Percentiles rank a stretch among this genome's conserved stretches.
These are phyloP conservation scores for Xylaria sp. DNA, from an alignment of 2,329 filamentous ascomycete genomes.

Conservation along the genomic window DNA sequence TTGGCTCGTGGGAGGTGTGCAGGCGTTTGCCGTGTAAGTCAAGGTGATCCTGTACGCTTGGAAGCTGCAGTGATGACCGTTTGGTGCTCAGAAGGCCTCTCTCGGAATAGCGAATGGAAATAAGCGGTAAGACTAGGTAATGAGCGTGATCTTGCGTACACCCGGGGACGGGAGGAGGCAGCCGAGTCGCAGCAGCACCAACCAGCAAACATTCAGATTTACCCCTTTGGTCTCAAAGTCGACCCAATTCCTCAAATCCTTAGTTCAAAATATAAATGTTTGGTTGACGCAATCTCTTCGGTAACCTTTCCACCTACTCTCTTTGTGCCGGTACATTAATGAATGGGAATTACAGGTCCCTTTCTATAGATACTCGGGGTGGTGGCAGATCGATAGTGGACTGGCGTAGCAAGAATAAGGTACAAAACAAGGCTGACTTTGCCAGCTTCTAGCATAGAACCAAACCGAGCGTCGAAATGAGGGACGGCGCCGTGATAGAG, in stretches of 20 bases:
- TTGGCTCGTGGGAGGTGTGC: slow-evolving; percentile 53
- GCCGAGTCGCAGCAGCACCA: slow-evolving; percentile 46
- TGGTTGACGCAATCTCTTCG: slow-evolving; percentile 35
- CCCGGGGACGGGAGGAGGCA: slow-evolving; percentile 46
- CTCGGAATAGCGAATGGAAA: slow-evolving; percentile 48
- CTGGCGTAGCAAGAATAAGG: slow-evolving; percentile 45
- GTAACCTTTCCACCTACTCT: slow-evolving; percentile 34
- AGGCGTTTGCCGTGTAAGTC: slow-evolving; percentile 52
- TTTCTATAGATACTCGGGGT: slow-evolving; percentile 44
- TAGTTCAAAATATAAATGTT: slow-evolving; percentile 27
- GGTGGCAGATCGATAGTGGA: slow-evolving; percentile 41
- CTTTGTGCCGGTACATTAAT: slow-evolving; percentile 42
- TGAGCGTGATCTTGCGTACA: slow-evolving; percentile 44
- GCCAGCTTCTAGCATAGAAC: slow-evolving; percentile 41
- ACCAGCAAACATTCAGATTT: slow-evolving; percentile 46
- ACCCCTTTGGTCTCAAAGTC: slow-evolving; percentile 40
- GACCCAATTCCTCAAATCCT: slow-evolving; percentile 41
- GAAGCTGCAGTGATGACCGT: slow-evolving; percentile 51
- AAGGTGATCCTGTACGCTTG: slow-evolving; percentile 51
- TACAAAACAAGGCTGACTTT: slow-evolving; percentile 39
- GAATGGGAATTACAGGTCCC: slow-evolving; percentile 38
- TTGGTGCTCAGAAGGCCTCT: slow-evolving; percentile 46
- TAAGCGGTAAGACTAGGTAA: slow-evolving; percentile 45
- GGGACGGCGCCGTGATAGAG: slow-evolving; percentile 47
- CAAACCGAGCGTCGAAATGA: slow-evolving; percentile 39